Base-by-base conservation (phyloP, 2,329 filamentous ascomycete genomes). In the Pestalotiopsis sp. region DNA sequence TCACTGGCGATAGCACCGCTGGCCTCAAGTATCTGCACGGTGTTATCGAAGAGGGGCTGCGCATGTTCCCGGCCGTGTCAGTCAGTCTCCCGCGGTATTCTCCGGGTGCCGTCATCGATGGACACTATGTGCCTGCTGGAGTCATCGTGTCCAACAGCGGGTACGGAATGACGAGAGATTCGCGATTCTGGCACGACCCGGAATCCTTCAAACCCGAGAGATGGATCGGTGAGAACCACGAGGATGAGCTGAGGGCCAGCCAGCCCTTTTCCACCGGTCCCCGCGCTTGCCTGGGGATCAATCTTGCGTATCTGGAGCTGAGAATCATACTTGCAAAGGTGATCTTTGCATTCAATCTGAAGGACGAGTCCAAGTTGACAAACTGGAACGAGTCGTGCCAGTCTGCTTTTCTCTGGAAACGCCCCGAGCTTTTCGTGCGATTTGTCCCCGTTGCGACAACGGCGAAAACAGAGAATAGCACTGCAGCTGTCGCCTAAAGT, bases 281-380 rank as follows among this genome's bases (percentile, higher is more conserved):
- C 1, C 68, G 75, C 2, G 71, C 69, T 56, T 76, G 75, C 56
- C 70, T 76, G 11, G 75, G 75, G 9, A 71, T 71, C 49, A 76
- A 76, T 41, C 69, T 79, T 14, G 81, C 81, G 0, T 79, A 79
- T 45, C 74, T 81, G 6, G 81, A 83, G 71, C 78, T 82, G 75
- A 72, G 76, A 6, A 68, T 81, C 4, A 76, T 80, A 12, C 61
- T 83, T 12, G 78, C 80, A 1, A 82, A 80, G 69, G 66, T 83
- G 36, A 20, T 82, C 7, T 82, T 71, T 66, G 70, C 73, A 2
- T 83, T 79, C 65, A 79, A 83, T 62, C 69, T 82, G 68, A 76
- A 80, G 68, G 73, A 81, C 36, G 73, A 76, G 4, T 65, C 62
- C 20, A 17, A 31, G 31, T 4, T 65, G 12, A 39, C 13, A 12